A percentile compares a stretch with the other conserved stretches of the same genome.
Evolutionary conservation across 345 rosid genomes (phyloP).

Genomic region (Ceriops tagal): DNA sequence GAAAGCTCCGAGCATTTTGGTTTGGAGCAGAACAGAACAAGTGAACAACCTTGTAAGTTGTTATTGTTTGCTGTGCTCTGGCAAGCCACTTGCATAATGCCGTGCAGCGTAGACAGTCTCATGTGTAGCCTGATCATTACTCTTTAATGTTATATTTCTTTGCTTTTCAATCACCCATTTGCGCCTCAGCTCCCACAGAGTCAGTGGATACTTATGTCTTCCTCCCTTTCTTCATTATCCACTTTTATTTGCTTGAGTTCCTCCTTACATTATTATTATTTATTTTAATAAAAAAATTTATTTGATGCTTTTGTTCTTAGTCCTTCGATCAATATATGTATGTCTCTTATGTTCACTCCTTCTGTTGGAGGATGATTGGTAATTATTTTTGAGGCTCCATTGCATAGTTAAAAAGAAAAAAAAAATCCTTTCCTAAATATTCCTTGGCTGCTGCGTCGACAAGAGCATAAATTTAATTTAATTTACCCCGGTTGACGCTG

Average conservation of each 20-base stretch:
- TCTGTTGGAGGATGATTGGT: too few relatives aligned
- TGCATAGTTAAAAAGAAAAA: too few relatives aligned
- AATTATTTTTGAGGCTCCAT: too few relatives aligned
- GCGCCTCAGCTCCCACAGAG: background rate
- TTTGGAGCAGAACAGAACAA: background rate
- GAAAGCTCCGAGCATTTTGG: background rate
- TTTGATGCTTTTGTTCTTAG: background rate
- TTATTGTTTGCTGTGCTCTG: background rate
- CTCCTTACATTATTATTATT: background rate
- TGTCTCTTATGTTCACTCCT: too few relatives aligned
- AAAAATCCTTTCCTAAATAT: too few relatives aligned
- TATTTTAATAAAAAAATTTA: background rate
- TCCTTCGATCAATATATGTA: background rate
- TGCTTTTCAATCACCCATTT: background rate
- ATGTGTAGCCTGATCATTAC: background rate
- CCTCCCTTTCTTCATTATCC: background rate
- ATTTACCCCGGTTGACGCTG: too few relatives aligned
- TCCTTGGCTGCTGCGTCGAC: too few relatives aligned
- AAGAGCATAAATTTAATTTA: too few relatives aligned
- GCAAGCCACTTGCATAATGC: background rate
- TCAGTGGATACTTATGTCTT: background rate
- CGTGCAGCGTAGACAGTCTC: background rate
- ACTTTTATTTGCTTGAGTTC: background rate
- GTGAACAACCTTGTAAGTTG: background rate
- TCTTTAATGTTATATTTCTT: background rate